phyloP scores from a whole-genome alignment of 441 rosid species.

The Codiaeum variegatum region DNA sequence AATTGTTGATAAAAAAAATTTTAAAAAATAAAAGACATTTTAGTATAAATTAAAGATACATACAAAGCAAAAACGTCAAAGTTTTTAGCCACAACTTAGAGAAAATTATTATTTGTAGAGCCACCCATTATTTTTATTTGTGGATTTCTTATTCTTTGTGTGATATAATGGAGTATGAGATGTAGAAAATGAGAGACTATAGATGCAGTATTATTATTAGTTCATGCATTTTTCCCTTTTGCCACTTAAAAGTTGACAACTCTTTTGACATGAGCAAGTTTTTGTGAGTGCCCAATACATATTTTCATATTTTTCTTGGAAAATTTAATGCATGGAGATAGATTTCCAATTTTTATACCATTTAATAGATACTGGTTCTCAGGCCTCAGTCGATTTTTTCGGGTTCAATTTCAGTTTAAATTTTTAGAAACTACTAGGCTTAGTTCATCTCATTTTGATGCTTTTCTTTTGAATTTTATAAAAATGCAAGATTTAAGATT shows the following conservation, averaged over 20 bases:
- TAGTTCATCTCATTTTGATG: neutral
- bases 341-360: neutral
- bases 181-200: too few relatives aligned
- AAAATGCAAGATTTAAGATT: constrained; percentile 39
- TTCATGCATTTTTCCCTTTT: neutral
- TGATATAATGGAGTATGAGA: too few relatives aligned
- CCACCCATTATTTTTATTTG: constrained; percentile 33
- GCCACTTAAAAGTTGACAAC: neutral
- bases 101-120: constrained; percentile 37
- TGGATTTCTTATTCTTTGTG: too few relatives aligned
- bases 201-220: too few relatives aligned
- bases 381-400: constrained; percentile 70
- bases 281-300: neutral
- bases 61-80: constrained; percentile 94
- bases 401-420: constrained; percentile 35
- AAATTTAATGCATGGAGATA: neutral
- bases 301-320: neutral
- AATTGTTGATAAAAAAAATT: neutral
- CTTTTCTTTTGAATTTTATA: constrained; percentile 9
- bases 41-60: neutral
- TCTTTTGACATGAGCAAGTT: neutral
- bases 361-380: constrained; percentile 55
- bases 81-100: constrained; percentile 69
- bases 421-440: neutral
- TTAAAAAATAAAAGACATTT: neutral